phyloP scores from a whole-genome alignment of 257 asterid species.

The Paraleonurus japonicus region DNA sequence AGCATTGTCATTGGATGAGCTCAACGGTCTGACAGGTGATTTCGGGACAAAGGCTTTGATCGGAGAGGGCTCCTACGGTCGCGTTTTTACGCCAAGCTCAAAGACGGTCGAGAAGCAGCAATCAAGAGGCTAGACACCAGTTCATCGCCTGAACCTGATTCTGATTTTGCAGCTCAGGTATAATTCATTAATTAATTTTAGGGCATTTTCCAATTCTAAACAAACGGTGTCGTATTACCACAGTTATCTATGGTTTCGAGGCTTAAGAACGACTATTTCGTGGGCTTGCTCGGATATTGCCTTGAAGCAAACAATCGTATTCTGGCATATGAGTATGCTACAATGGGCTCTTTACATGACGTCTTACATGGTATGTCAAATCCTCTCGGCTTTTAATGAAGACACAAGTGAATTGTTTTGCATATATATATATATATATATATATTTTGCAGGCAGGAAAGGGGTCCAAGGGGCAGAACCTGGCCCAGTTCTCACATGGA shows the following conservation, averaged over 20 bases:
- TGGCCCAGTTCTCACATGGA: constrained; percentile 82
- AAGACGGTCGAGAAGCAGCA: constrained; percentile 54
- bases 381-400: no score
- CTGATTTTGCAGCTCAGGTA: constrained; percentile 82
- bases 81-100: constrained; percentile 58
- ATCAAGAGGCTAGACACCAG: constrained; percentile 73
- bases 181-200: no score
- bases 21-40: constrained; percentile 54
- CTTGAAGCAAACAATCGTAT: constrained; percentile 65
- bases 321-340: constrained; percentile 75
- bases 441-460: constrained; percentile 59
- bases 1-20: constrained; percentile 58
- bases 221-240: no score
- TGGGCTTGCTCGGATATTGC: constrained; percentile 77
- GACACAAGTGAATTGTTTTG: no score
- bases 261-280: constrained; percentile 78
- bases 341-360: constrained; percentile 82
- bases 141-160: constrained; percentile 76
- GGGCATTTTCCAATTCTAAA: no score
- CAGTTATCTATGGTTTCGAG: constrained; percentile 83
- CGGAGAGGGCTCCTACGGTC: constrained; percentile 87
- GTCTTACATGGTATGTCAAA: constrained; percentile 87
- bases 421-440: no score
- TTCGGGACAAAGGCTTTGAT: constrained; percentile 65
- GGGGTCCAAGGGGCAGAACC: constrained; percentile 98